Evolutionary conservation across 2,329 filamentous ascomycete species (phyloP), one percentile per base, ranked within the genome.

Genomic region (Ambrosiella beaveri): DNA sequence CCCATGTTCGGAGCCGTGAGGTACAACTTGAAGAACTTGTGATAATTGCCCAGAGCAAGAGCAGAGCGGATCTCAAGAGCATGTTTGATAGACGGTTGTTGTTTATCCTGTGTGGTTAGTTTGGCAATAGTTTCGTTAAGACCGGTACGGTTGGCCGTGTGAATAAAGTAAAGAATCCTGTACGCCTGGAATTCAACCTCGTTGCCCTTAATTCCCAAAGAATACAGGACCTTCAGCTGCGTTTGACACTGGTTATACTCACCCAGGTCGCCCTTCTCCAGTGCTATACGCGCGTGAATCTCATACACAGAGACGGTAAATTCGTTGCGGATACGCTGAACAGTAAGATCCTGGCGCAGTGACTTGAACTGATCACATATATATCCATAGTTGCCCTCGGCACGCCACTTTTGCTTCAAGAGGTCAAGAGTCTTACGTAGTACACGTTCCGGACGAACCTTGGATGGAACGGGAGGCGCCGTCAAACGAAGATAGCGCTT

Each of bases 241-340:
- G 93, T 97, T 76, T 98, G 93, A 73, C 93, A 98, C 79, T 98
- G 93, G 76, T 98, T 98, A 93, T 98, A 98, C 93, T 98, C 93
- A 98, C 93, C 91, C 76, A 97, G 81, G 77, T 98, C 93, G 73
- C 87, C 89, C 79, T 94, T 96, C 73, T 98, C 91, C 71, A 98
- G 77, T 64, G 93, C 93, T 73, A 98, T 97, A 61, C 93, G 85
- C 63, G 91, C 93, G 73, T 98, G 93, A 62, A 91, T 94, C 74
- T 98, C 93, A 72, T 98, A 98, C 53, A 96, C 93, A 62, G 80
- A 85, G 63, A 97, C 90, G 35, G 93, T 97, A 69, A 98, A 97
- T 57, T 94, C 87, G 71, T 89, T 95, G 73, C 88, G 90, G 73
- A 98, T 89, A 67, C 88, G 91, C 72, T 98, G 93, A 58, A 98